Conservation (phyloP, 768 basidiomycete genomes). For the Leccinum fibrillosum region DNA sequence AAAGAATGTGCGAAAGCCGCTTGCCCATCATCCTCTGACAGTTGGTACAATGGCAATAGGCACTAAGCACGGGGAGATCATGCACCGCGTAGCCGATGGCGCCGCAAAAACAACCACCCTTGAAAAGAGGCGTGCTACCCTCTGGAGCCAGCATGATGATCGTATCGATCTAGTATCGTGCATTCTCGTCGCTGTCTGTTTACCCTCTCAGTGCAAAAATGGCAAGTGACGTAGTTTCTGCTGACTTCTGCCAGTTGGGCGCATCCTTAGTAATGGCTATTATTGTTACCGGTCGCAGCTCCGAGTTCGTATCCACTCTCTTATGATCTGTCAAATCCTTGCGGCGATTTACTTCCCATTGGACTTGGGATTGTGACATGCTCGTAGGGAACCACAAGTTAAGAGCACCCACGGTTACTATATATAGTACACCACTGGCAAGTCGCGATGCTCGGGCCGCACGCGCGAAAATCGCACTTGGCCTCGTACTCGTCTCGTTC, state of each 20-base stretch:
- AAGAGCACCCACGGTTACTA: neutral
- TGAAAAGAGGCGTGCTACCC: constrained; percentile 23
- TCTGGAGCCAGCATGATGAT: constrained; percentile 11
- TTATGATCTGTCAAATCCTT: neutral
- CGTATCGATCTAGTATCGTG: neutral
- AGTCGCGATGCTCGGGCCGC: too few relatives aligned
- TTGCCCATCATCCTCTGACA: constrained; percentile 61
- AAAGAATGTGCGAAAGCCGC: constrained; percentile 6
- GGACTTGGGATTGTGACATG: too few relatives aligned
- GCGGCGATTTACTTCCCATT: neutral
- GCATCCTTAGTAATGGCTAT: too few relatives aligned
- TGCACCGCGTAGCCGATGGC: constrained; percentile 44
- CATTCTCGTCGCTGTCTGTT: too few relatives aligned
- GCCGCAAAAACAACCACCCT: constrained; percentile 62
- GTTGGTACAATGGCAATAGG: constrained; percentile 69
- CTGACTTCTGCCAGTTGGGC: too few relatives aligned
- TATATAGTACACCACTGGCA: neutral
- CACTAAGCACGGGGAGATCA: constrained; percentile 50
- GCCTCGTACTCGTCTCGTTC: too few relatives aligned
- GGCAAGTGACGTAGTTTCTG: too few relatives aligned
- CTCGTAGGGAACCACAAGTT: neutral
- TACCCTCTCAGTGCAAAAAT: too few relatives aligned
- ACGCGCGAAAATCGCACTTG: too few relatives aligned
- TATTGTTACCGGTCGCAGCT: too few relatives aligned
- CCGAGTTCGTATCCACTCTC: too few relatives aligned